Percentiles rank a stretch among this genome's conserved stretches.
Conservation (phyloP, 2,329 filamentous ascomycete genomes). For the Macroventuria anomochaeta region DNA sequence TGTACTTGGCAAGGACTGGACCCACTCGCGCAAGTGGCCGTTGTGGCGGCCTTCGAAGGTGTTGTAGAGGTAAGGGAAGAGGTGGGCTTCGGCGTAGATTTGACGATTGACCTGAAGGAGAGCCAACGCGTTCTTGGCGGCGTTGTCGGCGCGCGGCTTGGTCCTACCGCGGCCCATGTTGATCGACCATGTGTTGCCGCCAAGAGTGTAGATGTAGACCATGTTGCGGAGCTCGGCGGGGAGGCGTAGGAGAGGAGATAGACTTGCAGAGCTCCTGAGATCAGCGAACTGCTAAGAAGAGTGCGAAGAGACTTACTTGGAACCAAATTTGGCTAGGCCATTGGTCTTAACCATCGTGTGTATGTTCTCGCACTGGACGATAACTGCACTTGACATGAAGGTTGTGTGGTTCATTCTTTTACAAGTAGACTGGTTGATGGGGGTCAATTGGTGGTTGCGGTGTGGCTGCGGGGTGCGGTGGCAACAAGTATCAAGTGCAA, state of each 20-base stretch:
- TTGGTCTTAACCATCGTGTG: background rate
- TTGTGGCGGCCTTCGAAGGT: conserved; percentile 9
- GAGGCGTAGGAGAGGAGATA: background rate
- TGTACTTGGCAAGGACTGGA: background rate
- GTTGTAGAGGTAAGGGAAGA: conserved; percentile 8
- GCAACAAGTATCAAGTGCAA: background rate
- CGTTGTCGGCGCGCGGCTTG: conserved; percentile 3
- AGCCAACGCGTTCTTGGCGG: background rate
- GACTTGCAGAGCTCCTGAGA: background rate
- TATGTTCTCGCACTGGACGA: background rate
- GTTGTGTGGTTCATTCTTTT: too few relatives aligned
- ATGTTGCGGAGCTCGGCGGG: conserved; percentile 21
- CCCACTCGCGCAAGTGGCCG: conserved; percentile 6
- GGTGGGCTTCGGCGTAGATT: conserved; percentile 1
- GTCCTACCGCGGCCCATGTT: background rate
- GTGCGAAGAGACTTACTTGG: background rate
- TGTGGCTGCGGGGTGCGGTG: background rate
- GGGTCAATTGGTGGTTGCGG: background rate
- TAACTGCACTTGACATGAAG: too few relatives aligned
- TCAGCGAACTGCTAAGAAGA: background rate
- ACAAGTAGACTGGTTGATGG: background rate
- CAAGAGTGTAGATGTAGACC: conserved; percentile 12
- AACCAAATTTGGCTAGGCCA: background rate
- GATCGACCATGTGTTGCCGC: conserved; percentile 7
- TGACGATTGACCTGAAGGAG: conserved; percentile 9